A percentile compares a stretch with the other conserved stretches of the same genome.
Evolutionary conservation across 2,329 filamentous ascomycete species (phyloP).

Genomic region (Sclerotinia trifoliorum): DNA sequence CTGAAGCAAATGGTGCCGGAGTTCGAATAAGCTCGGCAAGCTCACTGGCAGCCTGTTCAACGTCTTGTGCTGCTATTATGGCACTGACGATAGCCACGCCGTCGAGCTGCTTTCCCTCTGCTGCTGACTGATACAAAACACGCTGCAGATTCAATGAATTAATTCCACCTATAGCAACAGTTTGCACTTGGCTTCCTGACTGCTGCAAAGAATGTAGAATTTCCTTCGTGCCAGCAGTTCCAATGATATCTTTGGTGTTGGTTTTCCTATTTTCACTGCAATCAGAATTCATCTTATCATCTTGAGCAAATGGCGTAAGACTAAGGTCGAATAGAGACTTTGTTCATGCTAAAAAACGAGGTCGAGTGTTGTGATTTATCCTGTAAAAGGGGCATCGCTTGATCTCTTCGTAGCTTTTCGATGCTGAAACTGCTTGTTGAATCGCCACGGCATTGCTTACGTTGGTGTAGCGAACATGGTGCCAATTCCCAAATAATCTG

Average conservation of each 20-base stretch:
- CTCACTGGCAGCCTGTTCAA: conserved; percentile 58
- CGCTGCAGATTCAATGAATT: conserved; percentile 72
- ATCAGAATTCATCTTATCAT: background rate
- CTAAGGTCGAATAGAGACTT: background rate
- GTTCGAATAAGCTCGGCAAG: conserved; percentile 55
- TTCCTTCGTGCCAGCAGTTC: conserved; percentile 65
- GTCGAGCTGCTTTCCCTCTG: conserved; percentile 59
- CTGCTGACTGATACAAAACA: conserved; percentile 67
- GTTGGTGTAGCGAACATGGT: conserved; percentile 85
- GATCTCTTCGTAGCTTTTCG: background rate
- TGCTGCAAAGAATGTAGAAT: conserved; percentile 60
- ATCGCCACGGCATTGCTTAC: conserved; percentile 43
- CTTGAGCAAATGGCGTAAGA: background rate
- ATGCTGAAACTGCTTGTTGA: background rate
- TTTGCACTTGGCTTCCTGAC: conserved; percentile 47
- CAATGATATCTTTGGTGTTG: conserved; percentile 80
- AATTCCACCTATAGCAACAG: conserved; percentile 88
- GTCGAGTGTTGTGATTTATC: background rate
- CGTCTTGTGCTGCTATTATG: conserved; percentile 71
- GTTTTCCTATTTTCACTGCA: conserved; percentile 61
- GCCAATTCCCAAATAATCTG: conserved; percentile 87
- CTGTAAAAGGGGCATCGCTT: background rate
- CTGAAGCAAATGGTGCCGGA: conserved; percentile 35
- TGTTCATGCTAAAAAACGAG: background rate
- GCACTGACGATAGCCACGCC: conserved; percentile 89